Percentiles rank a stretch among this genome's conserved stretches.
These are phyloP conservation scores for Clonostachys solani DNA, from an alignment of 2,329 filamentous ascomycete genomes.

Conservation along the genomic window DNA sequence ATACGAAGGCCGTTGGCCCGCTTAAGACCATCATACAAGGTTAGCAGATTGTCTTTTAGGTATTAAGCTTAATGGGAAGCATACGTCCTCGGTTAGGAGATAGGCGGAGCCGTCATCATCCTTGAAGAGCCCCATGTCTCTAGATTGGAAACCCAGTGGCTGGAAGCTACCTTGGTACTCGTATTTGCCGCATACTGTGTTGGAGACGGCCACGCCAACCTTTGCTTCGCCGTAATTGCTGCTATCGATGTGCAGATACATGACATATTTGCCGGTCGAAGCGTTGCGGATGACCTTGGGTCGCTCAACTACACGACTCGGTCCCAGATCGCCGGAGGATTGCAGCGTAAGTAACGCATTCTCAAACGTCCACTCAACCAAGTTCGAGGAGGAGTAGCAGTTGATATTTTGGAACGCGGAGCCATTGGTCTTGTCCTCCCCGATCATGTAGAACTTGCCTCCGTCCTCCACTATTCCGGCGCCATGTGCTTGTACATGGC, in stretches of 20 bases:
- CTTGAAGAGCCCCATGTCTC: slow-evolving; percentile 57
- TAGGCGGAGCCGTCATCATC: slow-evolving; percentile 59
- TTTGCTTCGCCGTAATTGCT: slow-evolving; percentile 58
- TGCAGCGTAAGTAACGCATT: slow-evolving; percentile 53
- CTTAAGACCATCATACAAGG: slow-evolving; percentile 22
- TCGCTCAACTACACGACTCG: slow-evolving; percentile 58
- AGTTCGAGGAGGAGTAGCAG: slow-evolving; percentile 60
- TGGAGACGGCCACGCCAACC: slow-evolving; percentile 58
- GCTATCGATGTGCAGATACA: slow-evolving; percentile 66
- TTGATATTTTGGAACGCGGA: slow-evolving; percentile 60
- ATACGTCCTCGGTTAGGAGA: slow-evolving; percentile 58
- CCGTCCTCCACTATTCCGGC: slow-evolving; percentile 57
- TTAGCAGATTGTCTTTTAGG: neutral
- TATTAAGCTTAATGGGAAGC: slow-evolving; percentile 8
- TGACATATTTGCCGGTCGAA: slow-evolving; percentile 58
- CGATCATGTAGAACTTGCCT: slow-evolving; percentile 61
- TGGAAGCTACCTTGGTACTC: slow-evolving; percentile 25
- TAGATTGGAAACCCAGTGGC: slow-evolving; percentile 29
- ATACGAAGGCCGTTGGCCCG: slow-evolving; percentile 55
- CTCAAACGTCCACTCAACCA: slow-evolving; percentile 61
- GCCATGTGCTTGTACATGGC: slow-evolving; percentile 63
- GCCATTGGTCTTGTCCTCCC: slow-evolving; percentile 65
- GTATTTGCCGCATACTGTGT: slow-evolving; percentile 58
- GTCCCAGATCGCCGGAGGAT: slow-evolving; percentile 49
- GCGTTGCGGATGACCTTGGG: slow-evolving; percentile 68